phyloP scores from a whole-genome alignment of 192 early-diverging fungal species.

The Backusella morwellensis region DNA sequence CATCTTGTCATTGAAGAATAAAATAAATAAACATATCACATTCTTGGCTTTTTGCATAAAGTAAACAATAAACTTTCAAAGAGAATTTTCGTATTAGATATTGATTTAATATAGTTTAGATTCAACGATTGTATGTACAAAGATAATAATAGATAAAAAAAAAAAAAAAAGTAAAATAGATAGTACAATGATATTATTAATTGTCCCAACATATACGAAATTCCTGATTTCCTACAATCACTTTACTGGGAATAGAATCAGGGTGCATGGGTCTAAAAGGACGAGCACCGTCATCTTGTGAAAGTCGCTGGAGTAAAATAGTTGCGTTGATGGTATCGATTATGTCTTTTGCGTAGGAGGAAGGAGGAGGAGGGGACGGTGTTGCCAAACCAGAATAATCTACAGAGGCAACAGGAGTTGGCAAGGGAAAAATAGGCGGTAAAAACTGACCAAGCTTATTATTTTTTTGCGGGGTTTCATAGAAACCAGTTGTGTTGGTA shows the following conservation, averaged over 20 bases:
- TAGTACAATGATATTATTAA: constrained; percentile 2
- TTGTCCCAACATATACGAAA: constrained; percentile 20
- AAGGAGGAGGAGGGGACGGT: not conserved
- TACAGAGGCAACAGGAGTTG: not conserved
- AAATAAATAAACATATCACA: not conserved
- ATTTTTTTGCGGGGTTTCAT: not conserved
- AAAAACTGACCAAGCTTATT: not conserved
- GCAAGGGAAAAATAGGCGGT: not conserved
- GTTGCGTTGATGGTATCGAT: constrained; percentile 34
- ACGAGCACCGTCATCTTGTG: constrained; percentile 46
- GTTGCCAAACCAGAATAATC: not conserved
- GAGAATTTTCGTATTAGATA: not conserved
- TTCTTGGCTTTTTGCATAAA: not conserved
- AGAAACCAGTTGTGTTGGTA: not conserved
- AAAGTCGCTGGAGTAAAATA: constrained; percentile 40
- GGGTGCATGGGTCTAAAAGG: constrained; percentile 29
- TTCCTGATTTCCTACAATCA: constrained; percentile 28
- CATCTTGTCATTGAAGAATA: not conserved
- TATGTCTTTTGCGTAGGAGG: constrained; percentile 19
- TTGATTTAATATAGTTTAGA: not conserved
- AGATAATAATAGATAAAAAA: not conserved
- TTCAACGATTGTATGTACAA: not conserved
- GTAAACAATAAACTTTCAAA: not conserved
- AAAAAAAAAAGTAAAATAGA: not conserved
- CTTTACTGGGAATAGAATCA: constrained; percentile 19